These are phyloP conservation scores for Xylariomycetidae sp. DNA, from an alignment of 2,329 filamentous ascomycete genomes.

Conservation along the genomic window DNA sequence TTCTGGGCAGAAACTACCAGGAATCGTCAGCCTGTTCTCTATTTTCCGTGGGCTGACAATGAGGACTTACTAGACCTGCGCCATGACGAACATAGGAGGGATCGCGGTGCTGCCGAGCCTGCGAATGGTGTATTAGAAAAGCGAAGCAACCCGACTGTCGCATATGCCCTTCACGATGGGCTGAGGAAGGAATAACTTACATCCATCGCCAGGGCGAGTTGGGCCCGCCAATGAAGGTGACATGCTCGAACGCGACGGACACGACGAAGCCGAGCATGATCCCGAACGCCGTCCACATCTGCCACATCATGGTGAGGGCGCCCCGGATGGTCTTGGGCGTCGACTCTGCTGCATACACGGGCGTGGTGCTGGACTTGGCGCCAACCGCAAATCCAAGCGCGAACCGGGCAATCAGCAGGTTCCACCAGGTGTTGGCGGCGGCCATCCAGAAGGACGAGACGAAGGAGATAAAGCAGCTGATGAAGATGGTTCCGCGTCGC, in stretches of 20 bases:
- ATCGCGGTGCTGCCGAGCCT: slow-evolving; percentile 58
- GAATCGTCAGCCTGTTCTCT: background rate
- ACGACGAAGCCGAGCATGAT: slow-evolving; percentile 52
- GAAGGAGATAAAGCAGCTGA: slow-evolving; percentile 54
- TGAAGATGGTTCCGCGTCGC: slow-evolving; percentile 51
- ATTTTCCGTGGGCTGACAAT: background rate
- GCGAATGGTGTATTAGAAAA: no score
- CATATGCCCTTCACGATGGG: background rate
- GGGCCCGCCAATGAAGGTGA: slow-evolving; percentile 29
- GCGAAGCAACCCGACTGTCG: background rate
- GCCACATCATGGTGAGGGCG: slow-evolving; percentile 66
- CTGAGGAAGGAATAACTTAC: slow-evolving; percentile 4
- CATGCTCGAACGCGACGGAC: slow-evolving; percentile 53
- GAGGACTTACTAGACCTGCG: slow-evolving; percentile 7
- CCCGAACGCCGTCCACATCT: slow-evolving; percentile 44
- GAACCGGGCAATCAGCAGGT: slow-evolving; percentile 63
- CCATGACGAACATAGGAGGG: slow-evolving; percentile 46
- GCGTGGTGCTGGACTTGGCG: slow-evolving; percentile 56
- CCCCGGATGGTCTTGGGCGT: slow-evolving; percentile 57
- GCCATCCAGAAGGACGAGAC: slow-evolving; percentile 42
- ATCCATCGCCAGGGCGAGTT: slow-evolving; percentile 16
- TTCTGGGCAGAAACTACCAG: slow-evolving; percentile 33
- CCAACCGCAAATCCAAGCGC: slow-evolving; percentile 63
- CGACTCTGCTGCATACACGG: slow-evolving; percentile 58
- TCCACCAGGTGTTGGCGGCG: slow-evolving; percentile 43